Percentiles rank a stretch among this genome's conserved stretches.
phyloP scores from a whole-genome alignment of 1,284 basidiomycete genomes.

The Meripilus lineatus region DNA sequence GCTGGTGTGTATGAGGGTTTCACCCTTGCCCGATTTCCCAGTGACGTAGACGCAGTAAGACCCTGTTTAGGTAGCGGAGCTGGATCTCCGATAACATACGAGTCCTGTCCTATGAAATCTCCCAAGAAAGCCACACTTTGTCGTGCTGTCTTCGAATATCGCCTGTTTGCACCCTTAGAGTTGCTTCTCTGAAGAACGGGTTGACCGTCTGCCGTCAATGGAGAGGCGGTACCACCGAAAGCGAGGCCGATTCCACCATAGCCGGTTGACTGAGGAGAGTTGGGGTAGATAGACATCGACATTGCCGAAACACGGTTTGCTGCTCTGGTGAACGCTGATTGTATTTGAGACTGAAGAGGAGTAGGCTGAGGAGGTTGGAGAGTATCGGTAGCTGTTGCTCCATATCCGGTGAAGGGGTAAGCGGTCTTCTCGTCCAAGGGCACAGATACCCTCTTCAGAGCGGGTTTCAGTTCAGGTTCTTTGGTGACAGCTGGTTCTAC shows the following conservation, averaged over 20 bases:
- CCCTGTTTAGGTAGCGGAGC: not conserved
- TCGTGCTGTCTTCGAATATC: slow-evolving; percentile 21
- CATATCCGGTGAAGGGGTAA: slow-evolving; percentile 10
- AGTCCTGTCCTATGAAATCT: not conserved
- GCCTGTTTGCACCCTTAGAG: slow-evolving; percentile 20
- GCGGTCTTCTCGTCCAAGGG: slow-evolving; percentile 9
- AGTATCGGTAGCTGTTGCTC: slow-evolving; percentile 7
- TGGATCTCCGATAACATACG: not conserved
- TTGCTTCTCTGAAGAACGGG: slow-evolving; percentile 23
- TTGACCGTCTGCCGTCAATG: slow-evolving; percentile 42
- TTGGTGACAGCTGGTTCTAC: slow-evolving; percentile 1
- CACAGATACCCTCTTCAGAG: slow-evolving; percentile 2
- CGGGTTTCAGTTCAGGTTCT: slow-evolving; percentile 1
- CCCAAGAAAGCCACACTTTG: slow-evolving; percentile 20
- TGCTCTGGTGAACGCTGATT: slow-evolving; percentile 16
- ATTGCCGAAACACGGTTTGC: slow-evolving; percentile 41
- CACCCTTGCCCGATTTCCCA: slow-evolving; percentile 50
- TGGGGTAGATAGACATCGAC: slow-evolving; percentile 51
- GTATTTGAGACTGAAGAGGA: slow-evolving; percentile 16
- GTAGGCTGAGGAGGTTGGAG: not conserved
- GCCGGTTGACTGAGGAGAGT: slow-evolving; percentile 33
- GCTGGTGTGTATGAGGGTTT: slow-evolving; percentile 60
- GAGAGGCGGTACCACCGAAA: slow-evolving; percentile 33
- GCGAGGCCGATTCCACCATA: slow-evolving; percentile 38
- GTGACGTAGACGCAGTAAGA: not conserved